Base-by-base conservation (phyloP, 163 green algal genomes). In the Botryococcus braunii region DNA sequence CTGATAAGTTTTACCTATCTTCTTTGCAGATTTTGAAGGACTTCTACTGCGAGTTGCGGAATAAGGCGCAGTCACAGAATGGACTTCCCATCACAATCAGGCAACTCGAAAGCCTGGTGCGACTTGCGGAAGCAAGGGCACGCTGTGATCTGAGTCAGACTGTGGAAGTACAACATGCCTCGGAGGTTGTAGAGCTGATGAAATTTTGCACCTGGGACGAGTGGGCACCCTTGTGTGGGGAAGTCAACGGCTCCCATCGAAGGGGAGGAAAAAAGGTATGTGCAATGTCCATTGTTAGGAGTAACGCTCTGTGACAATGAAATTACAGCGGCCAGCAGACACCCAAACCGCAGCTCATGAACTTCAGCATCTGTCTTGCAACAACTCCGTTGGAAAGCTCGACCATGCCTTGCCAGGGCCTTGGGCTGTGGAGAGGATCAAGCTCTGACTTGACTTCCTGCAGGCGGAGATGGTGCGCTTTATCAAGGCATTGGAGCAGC, bases 11-110 rank as follows among this genome's bases (percentile, higher is more conserved):
- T n/a, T n/a, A n/a, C n/a, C n/a, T n/a, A n/a, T n/a, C n/a, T n/a
- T n/a, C n/a, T n/a, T n/a, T 4, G 32, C 65, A 70, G 65, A 50
- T 82, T 47, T 66, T 90, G 32, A 76, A 86, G 67, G 71, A 63
- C 7, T 94, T 92, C 70, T 96, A 95, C 75, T 79, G 95, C 41
- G 72, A 92, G 41, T 74, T 96, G 72, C 81, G 92, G 29, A 31
- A 78, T 4, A 55, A 73, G 38, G 70, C 77, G 27, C 39, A 3
- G 23, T 29, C 78, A 56, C 17, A 73, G 27, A 65, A 69, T 13
- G 77, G 74, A 37, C 85, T 70, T 25, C 82, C 85, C 5, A 79
- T 95, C 61, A 96, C 88, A 1, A 75, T 81, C 57, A 39, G 69
- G 41, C 88, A 95, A 75, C 83, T 96, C 66, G 91, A 96, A 73